phyloP scores from a whole-genome alignment of 257 asterid species.

The Solanum virginianum region DNA sequence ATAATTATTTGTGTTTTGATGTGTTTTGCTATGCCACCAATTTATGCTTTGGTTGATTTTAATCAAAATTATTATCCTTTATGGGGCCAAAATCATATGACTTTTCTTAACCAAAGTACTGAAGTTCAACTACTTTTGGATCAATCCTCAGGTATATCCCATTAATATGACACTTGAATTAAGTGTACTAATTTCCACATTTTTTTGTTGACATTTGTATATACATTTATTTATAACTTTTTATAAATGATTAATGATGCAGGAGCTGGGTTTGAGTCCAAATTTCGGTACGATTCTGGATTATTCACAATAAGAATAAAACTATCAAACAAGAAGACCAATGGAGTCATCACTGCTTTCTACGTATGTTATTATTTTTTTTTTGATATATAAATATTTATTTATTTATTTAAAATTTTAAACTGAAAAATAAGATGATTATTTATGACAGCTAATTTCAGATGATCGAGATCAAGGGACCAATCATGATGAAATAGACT shows the following conservation, averaged over 20 bases:
- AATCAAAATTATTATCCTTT: background rate
- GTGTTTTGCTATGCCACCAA: background rate
- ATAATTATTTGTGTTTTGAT: background rate
- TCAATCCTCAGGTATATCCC: background rate
- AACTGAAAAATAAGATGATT: background rate
- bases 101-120: background rate
- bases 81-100: background rate
- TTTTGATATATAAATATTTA: too few relatives aligned
- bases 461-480: background rate
- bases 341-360: background rate
- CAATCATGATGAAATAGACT: background rate
- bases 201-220: background rate
- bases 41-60: background rate
- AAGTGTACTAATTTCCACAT: background rate
- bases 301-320: background rate
- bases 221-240: background rate
- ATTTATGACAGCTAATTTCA: background rate
- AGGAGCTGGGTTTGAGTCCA: background rate
- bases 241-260: background rate
- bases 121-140: background rate
- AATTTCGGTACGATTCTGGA: background rate
- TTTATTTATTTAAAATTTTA: background rate
- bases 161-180: background rate
- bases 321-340: background rate
- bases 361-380: background rate